Evolutionary conservation across 1,284 basidiomycete genomes (phyloP).

Genomic region (Wolfiporia cocos): DNA sequence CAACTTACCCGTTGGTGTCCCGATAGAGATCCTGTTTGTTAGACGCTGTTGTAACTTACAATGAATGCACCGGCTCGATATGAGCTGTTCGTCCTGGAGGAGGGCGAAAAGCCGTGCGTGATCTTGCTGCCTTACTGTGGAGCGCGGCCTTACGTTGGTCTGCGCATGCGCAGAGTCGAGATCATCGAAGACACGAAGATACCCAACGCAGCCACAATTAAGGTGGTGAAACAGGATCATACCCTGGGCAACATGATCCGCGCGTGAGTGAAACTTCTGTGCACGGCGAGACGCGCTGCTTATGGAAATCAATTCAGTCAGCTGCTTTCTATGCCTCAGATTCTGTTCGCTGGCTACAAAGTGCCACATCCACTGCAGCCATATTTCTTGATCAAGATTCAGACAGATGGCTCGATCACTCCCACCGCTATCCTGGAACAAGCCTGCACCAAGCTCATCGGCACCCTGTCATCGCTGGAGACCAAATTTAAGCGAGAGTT

Average conservation of each 20-base stretch:
- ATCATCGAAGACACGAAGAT: slow-evolving; percentile 95
- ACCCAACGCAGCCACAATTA: slow-evolving; percentile 93
- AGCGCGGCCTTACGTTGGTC: slow-evolving; percentile 4
- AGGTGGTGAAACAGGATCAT: slow-evolving; percentile 95
- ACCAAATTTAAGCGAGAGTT: slow-evolving; percentile 75
- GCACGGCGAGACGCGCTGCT: not conserved
- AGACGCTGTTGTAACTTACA: too few species aligned
- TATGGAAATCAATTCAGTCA: slow-evolving; percentile 45
- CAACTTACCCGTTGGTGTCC: too few species aligned
- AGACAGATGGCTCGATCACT: slow-evolving; percentile 86
- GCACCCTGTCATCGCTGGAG: slow-evolving; percentile 63
- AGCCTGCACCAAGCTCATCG: slow-evolving; percentile 82
- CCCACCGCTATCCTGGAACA: slow-evolving; percentile 82
- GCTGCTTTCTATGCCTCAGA: slow-evolving; percentile 77
- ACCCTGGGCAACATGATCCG: slow-evolving; percentile 96
- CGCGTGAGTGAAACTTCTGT: slow-evolving; percentile 52
- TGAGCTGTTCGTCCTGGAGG: slow-evolving; percentile 87
- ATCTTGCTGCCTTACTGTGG: slow-evolving; percentile 1
- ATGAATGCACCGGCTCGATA: slow-evolving; percentile 95
- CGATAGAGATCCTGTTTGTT: too few species aligned
- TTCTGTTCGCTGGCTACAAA: slow-evolving; percentile 97
- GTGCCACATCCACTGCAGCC: slow-evolving; percentile 96
- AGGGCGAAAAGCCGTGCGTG: slow-evolving; percentile 89
- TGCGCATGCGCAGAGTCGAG: slow-evolving; percentile 62
- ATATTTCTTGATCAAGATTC: slow-evolving; percentile 90